Evolutionary conservation across 108 stramenopile genomes (phyloP), one percentile per base, ranked within the genome.

Genomic region (Epipyxis sp.): DNA sequence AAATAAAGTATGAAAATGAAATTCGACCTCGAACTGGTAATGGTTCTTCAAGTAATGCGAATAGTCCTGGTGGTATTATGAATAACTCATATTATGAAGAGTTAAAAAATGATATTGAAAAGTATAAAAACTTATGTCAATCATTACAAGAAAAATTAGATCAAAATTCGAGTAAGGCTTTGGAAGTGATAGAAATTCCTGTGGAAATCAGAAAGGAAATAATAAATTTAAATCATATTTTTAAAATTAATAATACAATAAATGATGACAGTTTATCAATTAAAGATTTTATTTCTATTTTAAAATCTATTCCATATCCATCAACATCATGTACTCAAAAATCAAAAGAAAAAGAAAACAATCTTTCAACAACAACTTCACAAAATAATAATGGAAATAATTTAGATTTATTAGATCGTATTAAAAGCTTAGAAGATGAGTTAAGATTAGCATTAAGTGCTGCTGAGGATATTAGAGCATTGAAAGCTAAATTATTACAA

Each of bases 401-500:
- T 57, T n/a, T 57, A 57, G 25, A n/a, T 57, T n/a, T n/a, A n/a
- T n/a, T n/a, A n/a, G 39, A 68, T 37, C 35, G 65, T 20, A 25
- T 68, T 25, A 16, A 20, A 68, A 74, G 43, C 43, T 39, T 74
- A 3, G 71, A 74, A 37, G 71, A 74, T 43, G 6, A 6, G 42
- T 25, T 74, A 3, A 39, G 34, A 42, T 6, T 35, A 27, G 71
- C 71, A 6, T 10, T 6, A 25, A 20, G 3, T 3, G 34, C 46
- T 35, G 34, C 71, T 10, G 71, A 74, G 16, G 65, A 67, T 20
- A 32, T 37, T 42, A 3, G 34, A 42, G 34, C 6, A 16, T 6
- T 74, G 13, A 74, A 74, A 32, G 34, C 6, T 34, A 74, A 74
- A 42, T 27, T 57, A 43, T 46, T 74, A 6, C 81, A 78, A 13